phyloP scores from a whole-genome alignment of 1,139 yeast species.

The Debaryomyces psychrophilus region DNA sequence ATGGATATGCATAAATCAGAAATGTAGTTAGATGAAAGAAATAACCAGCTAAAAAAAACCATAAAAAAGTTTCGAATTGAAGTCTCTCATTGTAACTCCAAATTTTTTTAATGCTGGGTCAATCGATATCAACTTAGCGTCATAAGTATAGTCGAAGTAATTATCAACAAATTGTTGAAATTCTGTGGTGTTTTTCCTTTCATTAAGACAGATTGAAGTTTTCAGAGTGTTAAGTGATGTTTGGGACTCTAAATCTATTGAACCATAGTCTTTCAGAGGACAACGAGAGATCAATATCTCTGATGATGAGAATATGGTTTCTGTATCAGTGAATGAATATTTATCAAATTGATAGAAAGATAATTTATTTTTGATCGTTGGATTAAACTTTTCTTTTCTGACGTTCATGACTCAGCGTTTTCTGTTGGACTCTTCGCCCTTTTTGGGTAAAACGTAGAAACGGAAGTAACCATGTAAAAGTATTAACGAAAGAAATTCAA shows the following conservation, averaged over 20 bases:
- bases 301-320: neutral
- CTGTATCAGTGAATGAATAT: neutral
- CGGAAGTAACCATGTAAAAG: conserved; percentile 32
- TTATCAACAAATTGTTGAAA: neutral
- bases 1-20: conserved; percentile 6
- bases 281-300: neutral
- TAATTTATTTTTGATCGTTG: conserved; percentile 13
- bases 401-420: conserved; percentile 18
- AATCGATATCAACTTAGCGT: conserved; percentile 6
- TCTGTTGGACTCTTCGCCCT: conserved; percentile 13
- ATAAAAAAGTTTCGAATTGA: neutral
- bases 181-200: neutral
- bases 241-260: conserved; percentile 7
- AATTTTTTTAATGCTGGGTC: conserved; percentile 23
- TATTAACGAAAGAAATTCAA: conserved; percentile 16
- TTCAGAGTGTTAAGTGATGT: neutral
- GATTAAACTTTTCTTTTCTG: conserved; percentile 3
- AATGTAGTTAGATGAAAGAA: neutral
- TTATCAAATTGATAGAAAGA: conserved; percentile 1
- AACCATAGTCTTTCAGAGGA: neutral
- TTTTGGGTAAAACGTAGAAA: neutral
- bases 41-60: neutral
- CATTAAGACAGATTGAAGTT: neutral
- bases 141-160: neutral
- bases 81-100: conserved; percentile 10